These are phyloP conservation scores for Fragaria nilgerrensis DNA, from an alignment of 306 rosid species.

Conservation along the genomic window DNA sequence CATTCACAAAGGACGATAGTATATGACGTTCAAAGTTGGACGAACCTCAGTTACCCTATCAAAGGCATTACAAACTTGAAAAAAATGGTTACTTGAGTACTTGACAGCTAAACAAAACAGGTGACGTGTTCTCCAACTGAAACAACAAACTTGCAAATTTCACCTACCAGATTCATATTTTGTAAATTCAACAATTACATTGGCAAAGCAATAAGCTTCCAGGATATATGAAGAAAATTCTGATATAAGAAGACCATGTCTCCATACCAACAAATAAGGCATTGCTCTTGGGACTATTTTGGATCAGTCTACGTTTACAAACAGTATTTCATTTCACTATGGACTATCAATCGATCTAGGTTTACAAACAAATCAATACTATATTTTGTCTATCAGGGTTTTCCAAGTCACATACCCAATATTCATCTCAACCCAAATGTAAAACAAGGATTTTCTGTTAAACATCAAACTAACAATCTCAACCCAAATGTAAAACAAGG, in stretches of 20 bases:
- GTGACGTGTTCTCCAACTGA: not conserved
- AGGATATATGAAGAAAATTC: not conserved
- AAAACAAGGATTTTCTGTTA: not conserved
- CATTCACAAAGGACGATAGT: not conserved
- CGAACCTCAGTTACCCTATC: not conserved
- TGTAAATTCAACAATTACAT: not conserved
- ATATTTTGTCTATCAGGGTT: not conserved
- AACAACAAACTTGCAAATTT: not conserved
- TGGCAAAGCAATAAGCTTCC: not conserved
- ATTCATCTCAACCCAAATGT: slow-evolving; percentile 1
- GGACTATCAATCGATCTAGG: not conserved
- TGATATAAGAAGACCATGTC: not conserved
- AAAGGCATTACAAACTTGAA: not conserved
- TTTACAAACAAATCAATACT: slow-evolving; percentile 1
- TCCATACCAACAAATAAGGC: not conserved
- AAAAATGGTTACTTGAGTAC: not conserved
- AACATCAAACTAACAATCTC: not conserved
- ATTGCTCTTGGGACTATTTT: not conserved
- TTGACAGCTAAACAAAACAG: not conserved
- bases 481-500: slow-evolving; percentile 6
- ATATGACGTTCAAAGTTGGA: not conserved
- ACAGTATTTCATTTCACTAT: not conserved
- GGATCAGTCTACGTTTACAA: not conserved
- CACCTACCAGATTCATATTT: not conserved
- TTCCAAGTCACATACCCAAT: not conserved